Conservation (phyloP, 805 yeast genomes). For the Myxozyma nipponensis region DNA sequence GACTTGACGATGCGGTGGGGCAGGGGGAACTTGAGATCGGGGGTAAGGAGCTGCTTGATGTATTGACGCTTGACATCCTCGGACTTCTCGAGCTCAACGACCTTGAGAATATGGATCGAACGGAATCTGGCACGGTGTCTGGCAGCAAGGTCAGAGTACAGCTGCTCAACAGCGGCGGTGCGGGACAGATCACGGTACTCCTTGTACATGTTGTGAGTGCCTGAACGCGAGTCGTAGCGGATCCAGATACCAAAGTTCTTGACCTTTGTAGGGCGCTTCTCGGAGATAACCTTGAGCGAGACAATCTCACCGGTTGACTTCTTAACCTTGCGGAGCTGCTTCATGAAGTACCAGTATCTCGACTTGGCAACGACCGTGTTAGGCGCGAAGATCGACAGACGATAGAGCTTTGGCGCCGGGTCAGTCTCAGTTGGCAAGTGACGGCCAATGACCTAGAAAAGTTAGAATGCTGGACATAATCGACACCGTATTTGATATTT, state of each 20-base stretch:
- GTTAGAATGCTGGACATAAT: too few relatives aligned
- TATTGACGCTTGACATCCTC: conserved; percentile 99
- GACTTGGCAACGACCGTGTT: conserved; percentile 99
- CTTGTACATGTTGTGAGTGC: conserved; percentile 99
- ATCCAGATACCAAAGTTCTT: conserved; percentile 99
- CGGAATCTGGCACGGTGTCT: conserved; percentile 99
- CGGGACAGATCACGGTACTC: conserved; percentile 99
- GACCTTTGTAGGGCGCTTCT: conserved; percentile 97
- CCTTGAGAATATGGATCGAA: conserved; percentile 97
- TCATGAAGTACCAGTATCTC: conserved; percentile 99
- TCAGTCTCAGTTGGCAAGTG: conserved; percentile 98
- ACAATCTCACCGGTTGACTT: conserved; percentile 99
- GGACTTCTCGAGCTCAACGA: conserved; percentile 96
- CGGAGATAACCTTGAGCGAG: conserved; percentile 81
- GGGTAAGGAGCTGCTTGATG: conserved; percentile 93
- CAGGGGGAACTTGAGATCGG: conserved; percentile 98
- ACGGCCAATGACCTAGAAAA: conserved; percentile 99
- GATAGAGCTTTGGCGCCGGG: conserved; percentile 99
- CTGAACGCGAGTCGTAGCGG: conserved; percentile 99
- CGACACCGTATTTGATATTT: too few relatives aligned
- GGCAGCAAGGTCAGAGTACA: conserved; percentile 99
- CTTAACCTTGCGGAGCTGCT: conserved; percentile 98
- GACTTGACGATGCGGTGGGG: conserved; percentile 98
- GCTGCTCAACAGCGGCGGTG: conserved; percentile 96
- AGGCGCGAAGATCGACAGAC: conserved; percentile 99